These are phyloP conservation scores for Coemansia sp. DNA, from an alignment of 371 early-diverging fungal genomes.

Conservation along the genomic window DNA sequence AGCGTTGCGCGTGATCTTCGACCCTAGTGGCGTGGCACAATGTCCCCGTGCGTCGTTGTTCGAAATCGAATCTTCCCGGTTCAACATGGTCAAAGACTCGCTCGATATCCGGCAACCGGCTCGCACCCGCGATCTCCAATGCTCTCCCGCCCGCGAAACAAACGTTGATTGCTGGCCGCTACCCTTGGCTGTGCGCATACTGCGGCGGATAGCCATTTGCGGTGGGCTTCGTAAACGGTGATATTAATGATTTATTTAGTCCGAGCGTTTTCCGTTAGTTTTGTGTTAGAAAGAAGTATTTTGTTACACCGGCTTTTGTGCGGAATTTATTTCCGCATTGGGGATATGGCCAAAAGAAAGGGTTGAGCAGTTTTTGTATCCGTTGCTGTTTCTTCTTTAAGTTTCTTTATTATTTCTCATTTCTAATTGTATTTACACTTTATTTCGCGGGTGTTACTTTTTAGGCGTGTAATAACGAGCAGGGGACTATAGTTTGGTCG, in stretches of 20 bases:
- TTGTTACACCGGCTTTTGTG: not conserved
- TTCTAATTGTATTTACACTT: not conserved
- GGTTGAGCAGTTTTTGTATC: not conserved
- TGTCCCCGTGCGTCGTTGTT: not conserved
- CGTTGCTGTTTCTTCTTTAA: not conserved
- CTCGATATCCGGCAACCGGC: slow-evolving; percentile 39
- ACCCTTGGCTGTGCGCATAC: slow-evolving; percentile 14
- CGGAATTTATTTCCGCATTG: not conserved
- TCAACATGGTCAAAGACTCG: slow-evolving; percentile 39
- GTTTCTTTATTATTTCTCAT: not conserved
- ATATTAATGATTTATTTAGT: not conserved
- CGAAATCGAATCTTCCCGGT: slow-evolving; percentile 11
- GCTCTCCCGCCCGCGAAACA: not conserved
- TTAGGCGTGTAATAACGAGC: not conserved
- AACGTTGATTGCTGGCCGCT: slow-evolving; percentile 7
- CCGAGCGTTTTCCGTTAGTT: slow-evolving; percentile 4
- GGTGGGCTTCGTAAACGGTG: slow-evolving; percentile 5
- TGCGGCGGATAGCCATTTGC: slow-evolving; percentile 22
- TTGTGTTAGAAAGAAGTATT: not conserved
- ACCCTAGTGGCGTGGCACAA: not conserved
- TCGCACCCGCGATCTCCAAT: not conserved
- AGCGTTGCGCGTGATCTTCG: slow-evolving; percentile 2
- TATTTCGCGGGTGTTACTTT: not conserved
- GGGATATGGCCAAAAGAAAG: not conserved
- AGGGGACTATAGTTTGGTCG: no score